Conservation (phyloP, 768 basidiomycete species). For the Lentinula edodes region DNA sequence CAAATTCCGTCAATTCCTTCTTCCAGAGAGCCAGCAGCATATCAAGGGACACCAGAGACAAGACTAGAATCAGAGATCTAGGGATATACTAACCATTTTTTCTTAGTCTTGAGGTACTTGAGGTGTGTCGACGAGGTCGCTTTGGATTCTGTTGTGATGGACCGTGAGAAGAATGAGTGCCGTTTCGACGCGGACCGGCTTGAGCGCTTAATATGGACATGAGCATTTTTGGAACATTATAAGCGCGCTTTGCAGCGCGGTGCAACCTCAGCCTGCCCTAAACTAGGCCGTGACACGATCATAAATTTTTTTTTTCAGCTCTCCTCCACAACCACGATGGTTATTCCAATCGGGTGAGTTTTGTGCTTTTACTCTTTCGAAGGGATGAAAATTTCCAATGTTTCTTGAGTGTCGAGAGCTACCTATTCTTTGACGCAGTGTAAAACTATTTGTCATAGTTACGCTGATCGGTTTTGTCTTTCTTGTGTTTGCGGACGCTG, state of each 20-base stretch:
- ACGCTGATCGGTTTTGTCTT: constrained; percentile 65
- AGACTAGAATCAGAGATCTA: constrained; percentile 6
- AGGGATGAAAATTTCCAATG: constrained; percentile 52
- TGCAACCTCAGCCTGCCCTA: neutral
- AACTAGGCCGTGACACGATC: neutral
- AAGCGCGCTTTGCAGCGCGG: too few relatives aligned
- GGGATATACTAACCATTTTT: constrained; percentile 38
- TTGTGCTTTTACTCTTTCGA: constrained; percentile 21
- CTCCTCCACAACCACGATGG: neutral
- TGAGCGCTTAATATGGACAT: too few relatives aligned
- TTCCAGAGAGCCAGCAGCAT: neutral
- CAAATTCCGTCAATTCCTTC: neutral
- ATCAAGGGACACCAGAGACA: neutral
- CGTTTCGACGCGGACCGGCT: neutral
- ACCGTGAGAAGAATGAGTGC: neutral
- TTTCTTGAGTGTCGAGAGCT: constrained; percentile 46
- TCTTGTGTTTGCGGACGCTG: neutral
- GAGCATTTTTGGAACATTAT: too few relatives aligned
- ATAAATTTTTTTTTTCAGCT: neutral
- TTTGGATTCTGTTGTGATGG: neutral
- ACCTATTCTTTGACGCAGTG: constrained; percentile 54
- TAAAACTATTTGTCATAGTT: constrained; percentile 80
- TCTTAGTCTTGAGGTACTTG: constrained; percentile 28
- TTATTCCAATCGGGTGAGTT: neutral
- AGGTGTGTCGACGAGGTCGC: neutral